A percentile compares a stretch with the other conserved stretches of the same genome.
Conservation (phyloP, 2,329 filamentous ascomycete species). For the Pseudogymnoascus sp. region DNA sequence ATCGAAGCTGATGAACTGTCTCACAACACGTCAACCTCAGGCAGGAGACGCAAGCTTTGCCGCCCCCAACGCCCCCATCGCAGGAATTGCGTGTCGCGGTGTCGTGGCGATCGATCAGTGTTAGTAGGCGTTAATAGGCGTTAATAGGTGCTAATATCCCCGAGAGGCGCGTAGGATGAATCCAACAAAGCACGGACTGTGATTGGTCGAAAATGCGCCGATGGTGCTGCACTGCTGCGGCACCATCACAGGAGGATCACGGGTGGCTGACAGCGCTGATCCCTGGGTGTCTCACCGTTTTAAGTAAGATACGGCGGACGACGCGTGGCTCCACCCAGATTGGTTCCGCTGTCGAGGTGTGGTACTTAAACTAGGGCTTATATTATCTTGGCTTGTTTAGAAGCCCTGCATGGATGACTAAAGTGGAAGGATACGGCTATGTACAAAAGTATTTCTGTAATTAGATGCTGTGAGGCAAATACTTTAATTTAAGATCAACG, state of each 20-base stretch:
- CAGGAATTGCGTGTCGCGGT: conserved; percentile 10
- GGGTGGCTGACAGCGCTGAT: not conserved
- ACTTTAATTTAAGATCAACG: not conserved
- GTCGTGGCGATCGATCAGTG: not conserved
- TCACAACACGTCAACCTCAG: not conserved
- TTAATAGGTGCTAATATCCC: too few species aligned
- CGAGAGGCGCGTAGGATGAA: too few species aligned
- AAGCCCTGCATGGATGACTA: not conserved
- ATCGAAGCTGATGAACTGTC: conserved; percentile 2
- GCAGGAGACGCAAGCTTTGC: not conserved
- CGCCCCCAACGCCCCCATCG: not conserved
- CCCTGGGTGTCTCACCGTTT: not conserved
- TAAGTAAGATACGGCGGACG: not conserved
- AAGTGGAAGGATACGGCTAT: not conserved
- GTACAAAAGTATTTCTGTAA: not conserved
- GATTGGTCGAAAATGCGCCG: conserved; percentile 11
- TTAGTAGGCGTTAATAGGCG: too few species aligned
- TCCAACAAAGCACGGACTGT: conserved; percentile 1
- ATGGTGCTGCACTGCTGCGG: not conserved
- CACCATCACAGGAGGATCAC: too few species aligned
- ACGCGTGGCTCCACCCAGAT: not conserved
- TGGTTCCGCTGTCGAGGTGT: not conserved
- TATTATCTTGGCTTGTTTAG: too few species aligned
- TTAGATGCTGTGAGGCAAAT: not conserved
- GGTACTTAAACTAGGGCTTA: not conserved